These are phyloP conservation scores for Aspergillus udagawae DNA, from an alignment of 2,329 filamentous ascomycete species.

Conservation along the genomic window DNA sequence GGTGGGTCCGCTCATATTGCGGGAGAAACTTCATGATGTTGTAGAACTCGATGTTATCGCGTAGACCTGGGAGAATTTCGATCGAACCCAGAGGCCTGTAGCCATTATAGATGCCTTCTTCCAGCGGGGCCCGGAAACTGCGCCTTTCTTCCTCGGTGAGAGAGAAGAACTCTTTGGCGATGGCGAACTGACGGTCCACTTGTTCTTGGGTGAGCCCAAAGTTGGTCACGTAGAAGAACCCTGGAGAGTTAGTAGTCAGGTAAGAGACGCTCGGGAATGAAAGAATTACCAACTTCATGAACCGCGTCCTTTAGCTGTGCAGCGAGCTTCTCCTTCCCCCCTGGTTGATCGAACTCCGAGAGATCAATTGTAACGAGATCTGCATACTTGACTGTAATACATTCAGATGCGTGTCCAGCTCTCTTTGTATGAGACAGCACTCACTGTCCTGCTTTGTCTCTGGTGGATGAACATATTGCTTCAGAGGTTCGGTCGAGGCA, in stretches of 20 bases:
- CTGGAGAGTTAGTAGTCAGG: slow-evolving; percentile 16
- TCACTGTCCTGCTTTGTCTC: slow-evolving; percentile 9
- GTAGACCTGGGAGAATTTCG: slow-evolving; percentile 25
- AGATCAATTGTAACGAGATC: slow-evolving; percentile 54
- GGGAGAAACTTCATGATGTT: slow-evolving; percentile 57
- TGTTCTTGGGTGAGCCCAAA: slow-evolving; percentile 55
- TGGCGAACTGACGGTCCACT: slow-evolving; percentile 57
- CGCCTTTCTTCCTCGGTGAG: slow-evolving; percentile 54
- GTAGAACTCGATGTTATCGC: slow-evolving; percentile 58
- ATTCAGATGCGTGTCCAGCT: too few species aligned
- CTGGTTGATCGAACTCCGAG: slow-evolving; percentile 49
- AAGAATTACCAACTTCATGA: slow-evolving; percentile 33
- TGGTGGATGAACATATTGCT: slow-evolving; percentile 7
- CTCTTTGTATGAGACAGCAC: neutral
- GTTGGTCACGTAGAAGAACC: slow-evolving; percentile 61
- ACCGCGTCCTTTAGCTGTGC: slow-evolving; percentile 51
- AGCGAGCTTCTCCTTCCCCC: slow-evolving; percentile 51
- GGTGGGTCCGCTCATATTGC: slow-evolving; percentile 43
- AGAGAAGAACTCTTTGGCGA: slow-evolving; percentile 54
- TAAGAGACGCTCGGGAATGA: neutral
- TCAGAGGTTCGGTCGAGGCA: slow-evolving; percentile 1
- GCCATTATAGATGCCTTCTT: slow-evolving; percentile 54
- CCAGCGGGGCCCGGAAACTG: slow-evolving; percentile 49
- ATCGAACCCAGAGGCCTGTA: slow-evolving; percentile 45
- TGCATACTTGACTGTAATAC: slow-evolving; percentile 25